Percentiles rank a stretch among this genome's conserved stretches.
These are phyloP conservation scores for Lasiosphaeria hispida DNA, from an alignment of 495 filamentous ascomycete genomes.

Conservation along the genomic window DNA sequence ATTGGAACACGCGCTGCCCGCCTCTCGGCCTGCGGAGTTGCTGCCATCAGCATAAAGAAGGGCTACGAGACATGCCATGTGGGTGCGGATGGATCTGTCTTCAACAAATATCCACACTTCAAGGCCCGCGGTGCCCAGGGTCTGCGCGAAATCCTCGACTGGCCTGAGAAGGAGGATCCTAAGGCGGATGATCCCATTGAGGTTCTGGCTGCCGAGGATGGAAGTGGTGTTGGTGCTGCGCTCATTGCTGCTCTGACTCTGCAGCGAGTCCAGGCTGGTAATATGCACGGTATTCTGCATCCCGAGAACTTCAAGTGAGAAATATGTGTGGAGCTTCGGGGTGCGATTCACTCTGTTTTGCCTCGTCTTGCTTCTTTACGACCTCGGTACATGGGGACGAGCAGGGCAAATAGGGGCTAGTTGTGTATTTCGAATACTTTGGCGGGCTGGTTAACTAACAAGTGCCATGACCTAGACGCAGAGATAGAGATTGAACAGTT, in stretches of 20 bases:
- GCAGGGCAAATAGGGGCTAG: too few species aligned
- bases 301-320: conserved; percentile 54
- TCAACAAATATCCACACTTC: conserved; percentile 98
- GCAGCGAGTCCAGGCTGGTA: conserved; percentile 77
- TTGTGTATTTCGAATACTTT: too few species aligned
- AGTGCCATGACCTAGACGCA: too few species aligned
- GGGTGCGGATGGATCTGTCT: conserved; percentile 91
- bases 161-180: conserved; percentile 61
- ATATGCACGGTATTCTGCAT: conserved; percentile 74
- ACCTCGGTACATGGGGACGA: too few species aligned
- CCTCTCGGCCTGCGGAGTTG: conserved; percentile 88
- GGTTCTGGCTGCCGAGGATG: conserved; percentile 87
- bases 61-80: conserved; percentile 83
- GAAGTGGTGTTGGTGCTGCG: conserved; percentile 92
- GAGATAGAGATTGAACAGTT: too few species aligned
- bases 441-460: too few species aligned
- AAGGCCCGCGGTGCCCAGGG: conserved; percentile 85
- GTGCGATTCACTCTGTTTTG: too few species aligned
- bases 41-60: conserved; percentile 96
- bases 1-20: conserved; percentile 93
- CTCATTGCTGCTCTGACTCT: conserved; percentile 91
- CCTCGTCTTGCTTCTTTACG: too few species aligned
- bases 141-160: conserved; percentile 90
- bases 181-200: conserved; percentile 78
- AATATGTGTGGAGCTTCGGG: neutral